Evolutionary conservation across 176 grass and related monocot species (phyloP).

Genomic region (Sorghum bicolor): DNA sequence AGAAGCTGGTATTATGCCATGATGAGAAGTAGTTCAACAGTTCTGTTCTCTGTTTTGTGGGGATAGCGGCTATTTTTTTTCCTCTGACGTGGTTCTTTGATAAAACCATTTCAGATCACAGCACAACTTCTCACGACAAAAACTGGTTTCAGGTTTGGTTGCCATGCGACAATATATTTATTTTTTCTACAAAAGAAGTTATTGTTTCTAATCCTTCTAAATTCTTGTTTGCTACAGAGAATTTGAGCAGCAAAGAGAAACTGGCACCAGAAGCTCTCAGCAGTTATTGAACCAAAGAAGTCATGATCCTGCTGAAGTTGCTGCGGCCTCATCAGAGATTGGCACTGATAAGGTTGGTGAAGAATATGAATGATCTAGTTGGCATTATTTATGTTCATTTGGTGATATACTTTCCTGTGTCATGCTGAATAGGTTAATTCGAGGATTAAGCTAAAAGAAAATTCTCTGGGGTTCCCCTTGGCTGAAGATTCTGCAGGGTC

Average conservation of each 20-base stretch:
- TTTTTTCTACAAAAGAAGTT: conserved; percentile 1
- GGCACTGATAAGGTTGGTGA: conserved; percentile 71
- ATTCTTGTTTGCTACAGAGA: conserved; percentile 57
- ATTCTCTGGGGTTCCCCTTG: conserved; percentile 48
- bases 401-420: not conserved
- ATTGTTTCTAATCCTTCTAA: conserved; percentile 28
- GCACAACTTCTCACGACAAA: conserved; percentile 90
- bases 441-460: conserved; percentile 67
- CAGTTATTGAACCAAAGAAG: conserved; percentile 70
- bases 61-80: conserved; percentile 22
- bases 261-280: conserved; percentile 59
- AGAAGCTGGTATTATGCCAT: conserved; percentile 1
- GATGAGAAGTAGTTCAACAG: not conserved
- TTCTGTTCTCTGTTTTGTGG: conserved; percentile 26
- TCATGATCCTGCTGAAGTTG: conserved; percentile 55
- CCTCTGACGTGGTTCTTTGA: conserved; percentile 39
- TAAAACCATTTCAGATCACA: conserved; percentile 62
- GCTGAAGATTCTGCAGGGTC: conserved; percentile 64
- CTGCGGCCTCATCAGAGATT: conserved; percentile 50
- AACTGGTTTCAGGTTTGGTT: conserved; percentile 92
- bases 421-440: conserved; percentile 57
- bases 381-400: conserved; percentile 1
- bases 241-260: conserved; percentile 97
- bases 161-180: not conserved
- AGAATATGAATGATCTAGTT: conserved; percentile 10